These are phyloP conservation scores for Salix exigua DNA, from an alignment of 345 rosid species.

Conservation along the genomic window DNA sequence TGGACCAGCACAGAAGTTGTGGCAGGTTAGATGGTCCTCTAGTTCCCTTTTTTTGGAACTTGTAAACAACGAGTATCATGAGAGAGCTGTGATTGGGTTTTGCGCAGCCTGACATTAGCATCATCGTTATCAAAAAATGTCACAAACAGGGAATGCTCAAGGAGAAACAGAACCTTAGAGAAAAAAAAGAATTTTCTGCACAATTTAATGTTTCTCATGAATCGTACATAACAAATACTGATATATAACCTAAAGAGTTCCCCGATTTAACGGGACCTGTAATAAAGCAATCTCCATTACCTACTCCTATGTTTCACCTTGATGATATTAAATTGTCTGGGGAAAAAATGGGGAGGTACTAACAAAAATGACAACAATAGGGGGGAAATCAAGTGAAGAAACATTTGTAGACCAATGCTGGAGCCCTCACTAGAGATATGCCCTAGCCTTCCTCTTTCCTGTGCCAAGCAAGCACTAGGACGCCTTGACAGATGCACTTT, in stretches of 20 bases:
- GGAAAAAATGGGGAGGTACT: conserved; percentile 18
- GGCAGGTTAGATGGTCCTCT: background rate
- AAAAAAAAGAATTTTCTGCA: conserved; percentile 42
- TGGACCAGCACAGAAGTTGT: background rate
- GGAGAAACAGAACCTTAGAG: background rate
- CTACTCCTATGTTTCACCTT: conserved; percentile 47
- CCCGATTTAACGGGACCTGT: conserved; percentile 44
- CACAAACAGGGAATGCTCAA: background rate
- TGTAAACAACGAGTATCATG: background rate
- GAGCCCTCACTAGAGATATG: conserved; percentile 20
- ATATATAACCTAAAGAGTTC: conserved; percentile 38
- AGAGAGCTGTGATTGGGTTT: background rate
- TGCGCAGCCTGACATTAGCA: background rate
- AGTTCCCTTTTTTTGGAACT: too few species aligned
- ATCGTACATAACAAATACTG: conserved; percentile 36
- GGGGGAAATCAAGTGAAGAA: conserved; percentile 7
- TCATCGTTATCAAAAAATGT: background rate
- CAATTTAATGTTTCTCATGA: conserved; percentile 41
- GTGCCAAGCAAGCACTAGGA: conserved; percentile 20
- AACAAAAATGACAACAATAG: conserved; percentile 22
- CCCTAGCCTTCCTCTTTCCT: conserved; percentile 33
- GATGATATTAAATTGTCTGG: conserved; percentile 15
- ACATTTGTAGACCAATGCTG: conserved; percentile 17
- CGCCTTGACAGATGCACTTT: conserved; percentile 16
- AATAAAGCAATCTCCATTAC: conserved; percentile 42